These are phyloP conservation scores for Berberis vulgaris DNA, from an alignment of 164 flowering plant genomes.

Conservation along the genomic window DNA sequence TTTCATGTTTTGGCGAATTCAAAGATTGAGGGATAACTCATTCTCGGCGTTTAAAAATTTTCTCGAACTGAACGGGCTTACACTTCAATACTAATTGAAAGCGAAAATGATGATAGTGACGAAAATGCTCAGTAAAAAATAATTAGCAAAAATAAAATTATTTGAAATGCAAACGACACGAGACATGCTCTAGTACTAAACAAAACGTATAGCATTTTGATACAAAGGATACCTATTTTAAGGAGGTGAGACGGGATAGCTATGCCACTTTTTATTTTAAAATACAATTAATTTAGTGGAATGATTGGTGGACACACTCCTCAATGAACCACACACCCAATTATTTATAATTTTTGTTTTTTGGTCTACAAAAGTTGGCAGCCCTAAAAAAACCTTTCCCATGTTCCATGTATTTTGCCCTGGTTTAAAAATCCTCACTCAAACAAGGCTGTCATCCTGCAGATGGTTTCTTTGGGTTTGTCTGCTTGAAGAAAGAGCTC, in stretches of 20 bases:
- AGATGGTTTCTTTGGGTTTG: conserved; percentile 7
- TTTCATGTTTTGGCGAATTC: too few relatives aligned
- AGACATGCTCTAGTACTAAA: too few relatives aligned
- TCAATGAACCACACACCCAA: not conserved
- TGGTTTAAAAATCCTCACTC: conserved; percentile 1
- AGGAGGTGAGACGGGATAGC: conserved; percentile 9
- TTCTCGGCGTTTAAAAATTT: too few relatives aligned
- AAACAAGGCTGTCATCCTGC: not conserved
- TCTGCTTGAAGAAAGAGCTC: conserved; percentile 18
- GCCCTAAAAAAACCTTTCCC: not conserved
- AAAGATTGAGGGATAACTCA: too few relatives aligned
- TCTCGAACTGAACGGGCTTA: too few relatives aligned
- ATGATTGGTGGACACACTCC: conserved; percentile 8
- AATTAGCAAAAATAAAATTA: too few relatives aligned
- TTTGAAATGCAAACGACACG: too few relatives aligned
- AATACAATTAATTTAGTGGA: conserved; percentile 2
- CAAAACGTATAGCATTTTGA: too few relatives aligned
- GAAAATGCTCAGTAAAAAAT: too few relatives aligned
- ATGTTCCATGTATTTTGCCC: conserved; percentile 2
- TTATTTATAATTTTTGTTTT: not conserved
- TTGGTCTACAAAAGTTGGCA: not conserved
- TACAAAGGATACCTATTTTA: not conserved
- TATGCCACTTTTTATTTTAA: not conserved
- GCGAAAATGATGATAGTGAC: too few relatives aligned
- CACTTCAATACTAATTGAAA: too few relatives aligned